phyloP scores from a whole-genome alignment of 163 green algal genomes.

The Scenedesmus sp. region DNA sequence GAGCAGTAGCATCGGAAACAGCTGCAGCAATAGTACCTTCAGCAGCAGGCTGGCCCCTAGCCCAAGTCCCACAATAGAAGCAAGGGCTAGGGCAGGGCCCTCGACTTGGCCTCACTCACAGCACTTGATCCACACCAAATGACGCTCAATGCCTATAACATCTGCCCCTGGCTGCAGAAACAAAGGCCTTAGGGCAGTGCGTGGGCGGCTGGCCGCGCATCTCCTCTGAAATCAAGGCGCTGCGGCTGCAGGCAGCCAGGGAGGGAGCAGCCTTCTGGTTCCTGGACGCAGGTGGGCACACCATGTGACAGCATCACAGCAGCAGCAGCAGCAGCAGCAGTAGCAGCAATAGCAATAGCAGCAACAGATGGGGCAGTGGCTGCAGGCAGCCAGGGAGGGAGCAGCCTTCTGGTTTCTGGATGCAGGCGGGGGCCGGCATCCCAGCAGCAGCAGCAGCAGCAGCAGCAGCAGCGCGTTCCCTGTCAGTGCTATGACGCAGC shows the following conservation, averaged over 20 bases:
- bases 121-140: not conserved
- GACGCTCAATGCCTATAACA: not conserved
- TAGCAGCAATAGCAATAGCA: not conserved
- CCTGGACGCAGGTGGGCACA: constrained; percentile 15
- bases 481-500: no score
- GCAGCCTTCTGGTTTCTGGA: constrained; percentile 32
- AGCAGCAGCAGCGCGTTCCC: no score
- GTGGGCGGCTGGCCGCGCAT: constrained; percentile 42
- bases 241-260: not conserved
- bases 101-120: no score
- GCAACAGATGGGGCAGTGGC: no score
- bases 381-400: not conserved
- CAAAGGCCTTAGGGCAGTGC: not conserved
- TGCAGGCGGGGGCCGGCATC: not conserved
- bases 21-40: no score
- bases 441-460: no score
- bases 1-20: no score
- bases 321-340: not conserved
- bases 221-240: not conserved
- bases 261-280: constrained; percentile 32
- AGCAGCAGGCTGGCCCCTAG: no score
- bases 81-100: no score
- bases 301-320: not conserved
- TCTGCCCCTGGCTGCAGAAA: not conserved
- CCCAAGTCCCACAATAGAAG: no score